A percentile compares a stretch with the other conserved stretches of the same genome.
These are phyloP conservation scores for Nymphaea thermarum DNA, from an alignment of 164 flowering plant genomes.

Conservation along the genomic window DNA sequence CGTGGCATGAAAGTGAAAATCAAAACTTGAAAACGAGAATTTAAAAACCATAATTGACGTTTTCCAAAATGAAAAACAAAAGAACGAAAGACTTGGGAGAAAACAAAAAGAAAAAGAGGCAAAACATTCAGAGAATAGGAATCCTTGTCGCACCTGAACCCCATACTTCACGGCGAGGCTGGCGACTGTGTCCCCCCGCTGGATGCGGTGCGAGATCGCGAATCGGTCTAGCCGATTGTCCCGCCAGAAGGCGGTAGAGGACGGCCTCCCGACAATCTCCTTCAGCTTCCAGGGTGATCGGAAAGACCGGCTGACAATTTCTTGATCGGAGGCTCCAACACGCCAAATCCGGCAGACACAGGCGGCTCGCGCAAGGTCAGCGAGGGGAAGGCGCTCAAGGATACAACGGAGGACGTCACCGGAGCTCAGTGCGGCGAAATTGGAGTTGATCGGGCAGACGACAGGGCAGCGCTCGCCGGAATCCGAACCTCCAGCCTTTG, in stretches of 20 bases:
- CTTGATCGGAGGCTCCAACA: conserved; percentile 51
- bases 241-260: conserved; percentile 70
- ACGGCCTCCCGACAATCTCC: conserved; percentile 58
- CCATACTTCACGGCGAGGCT: conserved; percentile 87
- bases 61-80: neutral
- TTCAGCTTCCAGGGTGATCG: conserved; percentile 62
- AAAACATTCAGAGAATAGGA: neutral
- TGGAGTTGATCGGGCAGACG: conserved; percentile 68
- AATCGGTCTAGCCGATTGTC: conserved; percentile 53
- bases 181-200: conserved; percentile 58
- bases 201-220: conserved; percentile 66
- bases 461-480: conserved; percentile 1
- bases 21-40: neutral
- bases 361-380: conserved; percentile 80
- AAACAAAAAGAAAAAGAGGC: neutral
- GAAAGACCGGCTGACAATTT: conserved; percentile 44
- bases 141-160: conserved; percentile 49
- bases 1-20: too few relatives aligned
- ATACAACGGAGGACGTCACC: conserved; percentile 55
- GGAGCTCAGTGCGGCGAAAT: conserved; percentile 48
- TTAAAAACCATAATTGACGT: too few relatives aligned
- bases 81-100: neutral
- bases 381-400: conserved; percentile 40
- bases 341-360: conserved; percentile 76
- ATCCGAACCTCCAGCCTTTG: neutral